phyloP scores from a whole-genome alignment of 139 green algal species.

The Tetraselmis chui region DNA sequence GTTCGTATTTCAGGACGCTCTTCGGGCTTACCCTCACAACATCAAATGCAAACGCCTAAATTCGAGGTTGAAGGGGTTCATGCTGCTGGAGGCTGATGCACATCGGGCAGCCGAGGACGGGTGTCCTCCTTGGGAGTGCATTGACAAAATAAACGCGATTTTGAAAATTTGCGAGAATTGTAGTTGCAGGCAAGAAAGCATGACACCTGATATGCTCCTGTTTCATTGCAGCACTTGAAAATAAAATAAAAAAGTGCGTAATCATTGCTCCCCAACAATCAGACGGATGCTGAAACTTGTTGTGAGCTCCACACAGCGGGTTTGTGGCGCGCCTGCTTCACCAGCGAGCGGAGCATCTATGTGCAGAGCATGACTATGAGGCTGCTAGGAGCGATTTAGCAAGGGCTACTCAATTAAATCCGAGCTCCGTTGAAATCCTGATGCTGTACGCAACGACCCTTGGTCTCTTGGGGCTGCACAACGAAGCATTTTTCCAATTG shows the following conservation, averaged over 20 bases:
- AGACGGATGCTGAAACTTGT: too few species aligned
- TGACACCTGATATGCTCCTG: too few species aligned
- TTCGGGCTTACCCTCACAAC: not conserved
- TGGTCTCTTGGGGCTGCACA: constrained; percentile 10
- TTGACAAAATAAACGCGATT: constrained; percentile 8
- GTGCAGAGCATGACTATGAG: not conserved
- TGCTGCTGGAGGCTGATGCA: constrained; percentile 6
- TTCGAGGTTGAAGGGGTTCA: not conserved
- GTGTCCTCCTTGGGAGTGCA: not conserved
- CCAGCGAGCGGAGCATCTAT: constrained; percentile 16
- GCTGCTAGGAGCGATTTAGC: constrained; percentile 17
- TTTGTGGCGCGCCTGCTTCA: constrained; percentile 17
- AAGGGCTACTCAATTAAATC: constrained; percentile 10
- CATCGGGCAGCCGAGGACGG: constrained; percentile 1
- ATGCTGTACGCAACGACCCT: constrained; percentile 17
- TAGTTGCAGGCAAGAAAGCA: constrained; percentile 4
- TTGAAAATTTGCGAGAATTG: constrained; percentile 3
- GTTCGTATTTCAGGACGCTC: constrained; percentile 15
- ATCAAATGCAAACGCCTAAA: constrained; percentile 21
- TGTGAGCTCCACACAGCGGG: too few species aligned
- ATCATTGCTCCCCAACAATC: too few species aligned
- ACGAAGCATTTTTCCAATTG: constrained; percentile 30
- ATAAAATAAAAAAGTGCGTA: too few species aligned
- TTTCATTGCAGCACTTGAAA: too few species aligned
- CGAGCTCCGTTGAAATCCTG: constrained; percentile 8